Base-by-base conservation (phyloP, 306 rosid species). In the Vigna reflexopilosa region DNA sequence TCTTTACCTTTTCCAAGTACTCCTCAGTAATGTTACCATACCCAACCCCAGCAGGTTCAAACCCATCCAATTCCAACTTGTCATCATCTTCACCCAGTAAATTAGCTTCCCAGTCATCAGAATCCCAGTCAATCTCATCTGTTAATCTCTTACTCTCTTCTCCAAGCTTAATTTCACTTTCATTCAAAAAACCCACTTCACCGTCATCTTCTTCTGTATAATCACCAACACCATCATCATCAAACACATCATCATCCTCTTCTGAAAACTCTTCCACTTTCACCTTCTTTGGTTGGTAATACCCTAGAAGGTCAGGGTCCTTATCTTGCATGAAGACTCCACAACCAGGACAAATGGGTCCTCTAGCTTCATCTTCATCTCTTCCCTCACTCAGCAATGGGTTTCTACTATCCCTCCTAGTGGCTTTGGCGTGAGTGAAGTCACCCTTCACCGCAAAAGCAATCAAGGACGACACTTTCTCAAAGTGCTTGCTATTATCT, bases 291-390 rank as follows among this genome's bases (percentile, higher is more conserved):
- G 84, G 82, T 74, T 81, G 85, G 78, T 81, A 92, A 80, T 51
- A 92, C 70, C 97, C 97, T 69, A 91, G 93, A 87, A 94, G 83
- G 66, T 92, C 77, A 48, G 87, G 87, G 74, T 90, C 90, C 48
- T 83, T 72, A 82, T 92, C 93, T 87, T 92, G 98, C 97, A 94
- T 87, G 66, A 88, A 94, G 54, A 94, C 90, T 56, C 98, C 98
- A 87, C 98, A 94, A n/a, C 98, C 98, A 55, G 96, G 96, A 81
- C 97, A 94, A 66, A 92, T 78, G 44, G 85, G 89, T 12, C 94
- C 98, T 79, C 73, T 81, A 59, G 67, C 81, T 79, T 92, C 97
- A 75, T 94, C 97, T 77, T 88, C 97, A 73, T 94, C 96, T 81
- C 98, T 89, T 9, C 98, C 97, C 81, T 94, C 98, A 77, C 97